These are phyloP conservation scores for Luzula sylvatica DNA, from an alignment of 176 grass and related monocot genomes.

Conservation along the genomic window DNA sequence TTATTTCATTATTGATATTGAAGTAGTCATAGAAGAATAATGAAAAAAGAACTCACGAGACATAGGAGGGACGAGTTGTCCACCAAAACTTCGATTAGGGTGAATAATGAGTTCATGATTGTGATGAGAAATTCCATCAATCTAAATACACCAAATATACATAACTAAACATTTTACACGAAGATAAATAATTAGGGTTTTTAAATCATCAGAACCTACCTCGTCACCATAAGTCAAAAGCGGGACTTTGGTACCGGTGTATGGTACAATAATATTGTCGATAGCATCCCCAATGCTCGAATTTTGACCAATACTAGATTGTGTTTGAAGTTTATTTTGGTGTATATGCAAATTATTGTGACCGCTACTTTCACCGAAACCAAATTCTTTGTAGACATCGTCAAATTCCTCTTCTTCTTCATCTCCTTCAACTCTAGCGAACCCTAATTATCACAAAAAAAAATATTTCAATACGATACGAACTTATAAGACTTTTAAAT, in stretches of 20 bases:
- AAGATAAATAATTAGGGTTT: background rate
- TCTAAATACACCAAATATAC: conserved; percentile 3
- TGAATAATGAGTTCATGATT: conserved; percentile 33
- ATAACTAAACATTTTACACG: background rate
- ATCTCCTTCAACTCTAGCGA: conserved; percentile 36
- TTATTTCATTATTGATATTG: no score
- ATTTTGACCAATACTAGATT: conserved; percentile 21
- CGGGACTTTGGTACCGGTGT: conserved; percentile 3
- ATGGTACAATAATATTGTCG: background rate
- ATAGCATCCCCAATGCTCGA: background rate
- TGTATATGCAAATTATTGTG: conserved; percentile 1
- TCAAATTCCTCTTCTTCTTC: conserved; percentile 46
- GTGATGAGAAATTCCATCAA: conserved; percentile 27
- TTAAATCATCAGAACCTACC: conserved; percentile 34
- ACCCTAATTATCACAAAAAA: conserved; percentile 19
- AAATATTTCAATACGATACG: no score
- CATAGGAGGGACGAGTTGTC: conserved; percentile 6
- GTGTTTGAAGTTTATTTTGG: conserved; percentile 13
- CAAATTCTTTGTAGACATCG: conserved; percentile 34
- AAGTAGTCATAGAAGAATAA: no score
- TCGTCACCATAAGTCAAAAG: conserved; percentile 44
- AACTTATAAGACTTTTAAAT: no score
- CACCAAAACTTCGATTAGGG: conserved; percentile 20
- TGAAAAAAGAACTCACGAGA: conserved; percentile 5
- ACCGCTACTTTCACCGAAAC: conserved; percentile 18